Evolutionary conservation across 108 stramenopile genomes (phyloP).

Genomic region (Chaetoceros muelleri): DNA sequence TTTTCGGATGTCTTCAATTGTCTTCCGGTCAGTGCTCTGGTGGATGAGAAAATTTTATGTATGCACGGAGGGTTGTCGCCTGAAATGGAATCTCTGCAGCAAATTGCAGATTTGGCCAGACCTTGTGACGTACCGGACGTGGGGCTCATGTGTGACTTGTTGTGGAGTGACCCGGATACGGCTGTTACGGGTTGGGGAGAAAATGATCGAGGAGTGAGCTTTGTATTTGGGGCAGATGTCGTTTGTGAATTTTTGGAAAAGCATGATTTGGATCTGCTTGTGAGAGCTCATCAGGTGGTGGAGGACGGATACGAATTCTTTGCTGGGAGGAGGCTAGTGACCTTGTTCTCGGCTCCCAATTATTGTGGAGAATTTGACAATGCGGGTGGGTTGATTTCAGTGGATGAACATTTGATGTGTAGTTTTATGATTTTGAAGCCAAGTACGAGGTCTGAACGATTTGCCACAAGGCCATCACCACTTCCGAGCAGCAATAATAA

Average conservation of each 20-base stretch:
- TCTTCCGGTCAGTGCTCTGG: slow-evolving; percentile 82
- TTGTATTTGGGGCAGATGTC: slow-evolving; percentile 71
- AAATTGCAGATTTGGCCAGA: slow-evolving; percentile 74
- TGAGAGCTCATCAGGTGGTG: slow-evolving; percentile 94
- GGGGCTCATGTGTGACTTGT: slow-evolving; percentile 89
- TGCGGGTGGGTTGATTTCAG: too few relatives aligned
- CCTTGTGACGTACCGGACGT: slow-evolving; percentile 90
- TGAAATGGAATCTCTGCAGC: slow-evolving; percentile 61
- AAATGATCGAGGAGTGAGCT: slow-evolving; percentile 92
- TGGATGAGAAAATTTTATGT: slow-evolving; percentile 95
- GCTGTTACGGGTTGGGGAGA: slow-evolving; percentile 69
- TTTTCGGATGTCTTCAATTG: slow-evolving; percentile 95
- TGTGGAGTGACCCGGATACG: slow-evolving; percentile 91
- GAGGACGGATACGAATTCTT: slow-evolving; percentile 95
- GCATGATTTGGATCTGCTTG: slow-evolving; percentile 51
- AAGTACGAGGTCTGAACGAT: slow-evolving; percentile 5
- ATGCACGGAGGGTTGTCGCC: slow-evolving; percentile 92
- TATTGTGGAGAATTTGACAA: too few relatives aligned
- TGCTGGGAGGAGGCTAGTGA: slow-evolving; percentile 75
- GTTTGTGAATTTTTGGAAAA: slow-evolving; percentile 17
- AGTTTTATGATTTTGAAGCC: slow-evolving; percentile 27
- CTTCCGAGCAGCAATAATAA: not conserved
- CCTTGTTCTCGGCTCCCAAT: too few relatives aligned
- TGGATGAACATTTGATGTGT: slow-evolving; percentile 26
- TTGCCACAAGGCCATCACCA: too few relatives aligned